Percentiles rank a stretch among this genome's conserved stretches.
Evolutionary conservation across 257 asterid species (phyloP).

Genomic region (Gentiana straminea): DNA sequence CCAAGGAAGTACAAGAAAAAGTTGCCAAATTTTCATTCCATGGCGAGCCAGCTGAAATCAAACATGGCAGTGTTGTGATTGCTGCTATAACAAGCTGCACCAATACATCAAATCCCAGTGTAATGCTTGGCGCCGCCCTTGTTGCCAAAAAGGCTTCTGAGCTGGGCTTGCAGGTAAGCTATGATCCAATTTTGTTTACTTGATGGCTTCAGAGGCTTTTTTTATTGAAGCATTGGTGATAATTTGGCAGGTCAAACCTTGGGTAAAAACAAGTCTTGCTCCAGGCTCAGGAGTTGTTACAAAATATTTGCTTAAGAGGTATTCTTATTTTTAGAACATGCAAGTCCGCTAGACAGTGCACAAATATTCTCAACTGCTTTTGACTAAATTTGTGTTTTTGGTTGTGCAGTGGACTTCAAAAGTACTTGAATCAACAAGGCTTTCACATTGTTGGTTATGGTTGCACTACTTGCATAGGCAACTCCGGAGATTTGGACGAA

Average conservation of each 20-base stretch:
- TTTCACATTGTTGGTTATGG: slow-evolving; percentile 91
- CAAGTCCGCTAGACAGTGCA: background rate
- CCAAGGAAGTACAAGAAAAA: slow-evolving; percentile 77
- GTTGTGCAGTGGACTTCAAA: slow-evolving; percentile 64
- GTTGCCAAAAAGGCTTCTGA: slow-evolving; percentile 90
- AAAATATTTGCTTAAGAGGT: slow-evolving; percentile 77
- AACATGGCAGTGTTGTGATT: slow-evolving; percentile 90
- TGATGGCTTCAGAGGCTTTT: slow-evolving; percentile 5
- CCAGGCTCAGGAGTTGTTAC: slow-evolving; percentile 96
- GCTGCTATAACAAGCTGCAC: slow-evolving; percentile 98
- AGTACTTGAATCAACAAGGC: slow-evolving; percentile 83
- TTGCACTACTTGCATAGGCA: slow-evolving; percentile 92
- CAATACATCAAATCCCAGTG: slow-evolving; percentile 95
- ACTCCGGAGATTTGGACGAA: slow-evolving; percentile 88
- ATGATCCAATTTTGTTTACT: slow-evolving; percentile 2
- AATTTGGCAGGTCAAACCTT: slow-evolving; percentile 74
- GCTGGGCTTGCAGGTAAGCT: slow-evolving; percentile 66
- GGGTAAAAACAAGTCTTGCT: slow-evolving; percentile 98
- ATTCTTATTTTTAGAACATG: slow-evolving; percentile 8
- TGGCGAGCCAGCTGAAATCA: slow-evolving; percentile 88
- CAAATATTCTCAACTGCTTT: background rate
- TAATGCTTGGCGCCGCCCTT: slow-evolving; percentile 94
- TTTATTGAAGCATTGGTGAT: slow-evolving; percentile 11
- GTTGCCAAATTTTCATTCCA: slow-evolving; percentile 69
- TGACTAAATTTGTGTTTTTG: slow-evolving; percentile 4